Evolutionary conservation across 2,329 filamentous ascomycete species (phyloP).

Genomic region (Colletotrichum tamarilloi): DNA sequence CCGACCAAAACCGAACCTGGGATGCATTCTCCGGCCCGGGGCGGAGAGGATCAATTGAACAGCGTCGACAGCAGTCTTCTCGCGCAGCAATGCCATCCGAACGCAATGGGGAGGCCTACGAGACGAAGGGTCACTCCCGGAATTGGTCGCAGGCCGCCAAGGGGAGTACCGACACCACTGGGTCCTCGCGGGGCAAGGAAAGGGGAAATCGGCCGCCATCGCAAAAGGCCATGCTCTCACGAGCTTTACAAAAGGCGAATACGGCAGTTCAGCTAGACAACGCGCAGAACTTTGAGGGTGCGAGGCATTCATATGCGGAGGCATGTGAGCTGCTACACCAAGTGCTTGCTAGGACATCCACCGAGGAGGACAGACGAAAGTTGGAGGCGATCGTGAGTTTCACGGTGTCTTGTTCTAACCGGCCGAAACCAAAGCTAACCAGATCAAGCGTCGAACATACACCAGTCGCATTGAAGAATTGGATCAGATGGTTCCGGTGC

Average conservation of each 20-base stretch:
- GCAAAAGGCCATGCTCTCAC: conserved; percentile 97
- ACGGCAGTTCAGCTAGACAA: conserved; percentile 96
- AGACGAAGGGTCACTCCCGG: conserved; percentile 54
- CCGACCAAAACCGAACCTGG: conserved; percentile 10
- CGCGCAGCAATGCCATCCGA: conserved; percentile 43
- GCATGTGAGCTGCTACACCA: conserved; percentile 89
- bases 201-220: conserved; percentile 65
- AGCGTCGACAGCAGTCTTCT: not conserved
- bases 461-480: conserved; percentile 90
- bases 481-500: conserved; percentile 72
- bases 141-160: conserved; percentile 58
- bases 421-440: conserved; percentile 1
- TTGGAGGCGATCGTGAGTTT: conserved; percentile 89
- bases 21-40: conserved; percentile 26
- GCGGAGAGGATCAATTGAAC: conserved; percentile 29
- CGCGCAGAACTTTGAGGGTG: conserved; percentile 92
- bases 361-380: conserved; percentile 88
- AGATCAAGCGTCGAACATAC: conserved; percentile 82
- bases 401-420: not conserved
- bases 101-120: conserved; percentile 41
- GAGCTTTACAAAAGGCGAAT: conserved; percentile 93
- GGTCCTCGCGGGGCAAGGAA: conserved; percentile 47
- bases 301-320: conserved; percentile 89
- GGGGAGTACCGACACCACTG: conserved; percentile 55
- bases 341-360: conserved; percentile 86